phyloP scores from a whole-genome alignment of 176 grass and related monocot genomes.

The Hordeum vulgare region MorexV3_pseudomolecules_assembly NC_058519.1:472584133-472584632 shows the following conservation, averaged over 20 bases:
- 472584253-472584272: background rate
- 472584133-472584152: slow-evolving; percentile 18
- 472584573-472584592: too few species aligned
- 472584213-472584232: background rate
- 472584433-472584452: too few species aligned
- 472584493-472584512: too few species aligned
- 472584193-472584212: background rate
- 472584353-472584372: background rate
- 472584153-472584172: background rate
- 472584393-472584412: too few species aligned
- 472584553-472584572: too few species aligned
- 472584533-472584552: too few species aligned
- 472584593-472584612: too few species aligned
- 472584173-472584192: slow-evolving; percentile 4
- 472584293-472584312: background rate
- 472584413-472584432: too few species aligned
- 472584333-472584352: background rate
- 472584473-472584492: too few species aligned
- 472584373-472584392: background rate
- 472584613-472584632: too few species aligned
- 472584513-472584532: too few species aligned
- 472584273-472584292: background rate
- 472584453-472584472: too few species aligned
- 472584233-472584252: background rate
- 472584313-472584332: background rate